These are phyloP conservation scores for Cladophialophora immunda DNA, from an alignment of 2,329 filamentous ascomycete species.

Conservation along the genomic window DNA sequence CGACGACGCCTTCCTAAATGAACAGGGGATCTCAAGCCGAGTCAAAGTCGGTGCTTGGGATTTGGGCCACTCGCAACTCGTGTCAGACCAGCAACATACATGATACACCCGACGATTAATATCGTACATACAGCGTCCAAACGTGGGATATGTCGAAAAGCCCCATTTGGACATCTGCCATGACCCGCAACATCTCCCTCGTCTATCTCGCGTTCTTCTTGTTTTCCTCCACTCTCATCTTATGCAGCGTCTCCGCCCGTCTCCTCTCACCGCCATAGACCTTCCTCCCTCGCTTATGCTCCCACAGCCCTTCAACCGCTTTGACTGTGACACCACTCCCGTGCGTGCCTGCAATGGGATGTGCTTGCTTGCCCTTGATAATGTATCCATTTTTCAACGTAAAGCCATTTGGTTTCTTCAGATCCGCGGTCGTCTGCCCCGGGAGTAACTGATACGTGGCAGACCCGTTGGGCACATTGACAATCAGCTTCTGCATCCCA, in stretches of 20 bases:
- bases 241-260: conserved; percentile 83
- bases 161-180: neutral
- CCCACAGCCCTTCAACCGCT: conserved; percentile 90
- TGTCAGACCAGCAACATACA: neutral
- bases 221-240: conserved; percentile 80
- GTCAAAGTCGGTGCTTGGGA: neutral
- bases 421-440: conserved; percentile 51
- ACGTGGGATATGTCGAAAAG: neutral
- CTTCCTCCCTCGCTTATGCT: conserved; percentile 85
- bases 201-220: conserved; percentile 61
- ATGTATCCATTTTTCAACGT: conserved; percentile 72
- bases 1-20: neutral
- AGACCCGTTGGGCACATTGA: conserved; percentile 66
- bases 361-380: conserved; percentile 78
- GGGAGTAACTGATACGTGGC: conserved; percentile 62
- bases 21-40: neutral
- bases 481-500: conserved; percentile 65
- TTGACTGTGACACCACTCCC: conserved; percentile 71
- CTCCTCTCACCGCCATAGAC: conserved; percentile 96
- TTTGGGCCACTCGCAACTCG: neutral
- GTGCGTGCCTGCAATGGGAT: conserved; percentile 69
- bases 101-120: conserved; percentile 2
- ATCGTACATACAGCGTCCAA: neutral
- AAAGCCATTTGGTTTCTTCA: conserved; percentile 69
- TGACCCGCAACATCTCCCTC: conserved; percentile 6